Evolutionary conservation across 768 basidiomycete genomes (phyloP), one percentile per base, ranked within the genome.

Genomic region (Atractiella rhizophila): DNA sequence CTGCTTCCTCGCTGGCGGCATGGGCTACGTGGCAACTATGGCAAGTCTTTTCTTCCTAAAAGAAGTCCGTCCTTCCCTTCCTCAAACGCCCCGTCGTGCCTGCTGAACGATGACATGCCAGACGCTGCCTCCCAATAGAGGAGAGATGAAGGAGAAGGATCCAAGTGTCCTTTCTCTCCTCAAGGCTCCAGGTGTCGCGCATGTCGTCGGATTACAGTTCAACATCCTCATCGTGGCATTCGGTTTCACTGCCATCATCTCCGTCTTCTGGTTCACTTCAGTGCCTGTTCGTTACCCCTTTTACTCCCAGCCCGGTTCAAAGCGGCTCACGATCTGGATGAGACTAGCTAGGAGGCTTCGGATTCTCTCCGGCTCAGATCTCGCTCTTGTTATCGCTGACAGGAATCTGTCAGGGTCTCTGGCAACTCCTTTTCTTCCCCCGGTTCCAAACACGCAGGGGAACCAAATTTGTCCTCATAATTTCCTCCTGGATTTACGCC

Each of bases 31-130:
- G n/a, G 40, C 30, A 12, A 45, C 45, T 10, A 11, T 46, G 5
- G 15, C 39, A 10, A 46, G 42, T 32, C 10, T 46, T 13, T 28
- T 49, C 18, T 49, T 46, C 30, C 28, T 49, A 10, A 46, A 49
- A 24, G 48, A 49, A 42, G 45, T 42, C 18, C 15, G 37, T 15
- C 21, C 20, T 4, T 20, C 24, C 9, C 28, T 20, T 24, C 11
- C 28, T 19, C 37, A n/a, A 18, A n/a, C n/a, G n/a, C n/a, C n/a
- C n/a, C n/a, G n/a, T n/a, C n/a, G n/a, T n/a, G n/a, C n/a, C n/a
- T n/a, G n/a, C n/a, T n/a, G n/a, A n/a, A n/a, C n/a, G n/a, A n/a
- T n/a, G n/a, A n/a, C n/a, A n/a, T n/a, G n/a, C n/a, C n/a, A n/a
- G n/a, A n/a, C n/a, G 11, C 10, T 26, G 11, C 28, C 12, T 35